phyloP scores from a whole-genome alignment of 129 eudicot species.

The Oenanthe sinensis region DNA sequence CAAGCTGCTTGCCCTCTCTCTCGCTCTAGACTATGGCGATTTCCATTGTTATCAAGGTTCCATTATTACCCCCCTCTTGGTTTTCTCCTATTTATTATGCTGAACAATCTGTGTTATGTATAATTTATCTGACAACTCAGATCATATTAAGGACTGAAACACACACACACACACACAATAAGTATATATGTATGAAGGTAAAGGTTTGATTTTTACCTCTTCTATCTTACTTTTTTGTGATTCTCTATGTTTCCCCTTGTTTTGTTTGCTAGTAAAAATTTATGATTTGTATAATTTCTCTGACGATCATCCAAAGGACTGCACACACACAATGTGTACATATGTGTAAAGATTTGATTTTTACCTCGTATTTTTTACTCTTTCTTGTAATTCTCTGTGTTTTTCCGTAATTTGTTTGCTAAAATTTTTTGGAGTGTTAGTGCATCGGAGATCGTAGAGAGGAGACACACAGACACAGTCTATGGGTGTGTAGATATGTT shows the following conservation, averaged over 20 bases:
- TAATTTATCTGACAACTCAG: too few species aligned
- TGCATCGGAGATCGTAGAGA: background rate
- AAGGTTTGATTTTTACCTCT: background rate
- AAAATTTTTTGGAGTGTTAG: background rate
- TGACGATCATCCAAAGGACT: too few species aligned
- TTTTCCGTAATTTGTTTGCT: background rate
- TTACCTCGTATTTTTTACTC: background rate
- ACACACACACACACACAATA: background rate
- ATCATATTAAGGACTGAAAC: background rate
- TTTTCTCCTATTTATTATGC: too few species aligned
- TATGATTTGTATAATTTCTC: background rate
- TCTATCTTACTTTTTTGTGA: background rate
- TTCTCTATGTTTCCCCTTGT: background rate
- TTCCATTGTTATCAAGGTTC: conserved; percentile 43
- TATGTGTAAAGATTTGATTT: background rate
- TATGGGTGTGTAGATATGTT: background rate
- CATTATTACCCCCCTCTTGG: background rate
- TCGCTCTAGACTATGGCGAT: conserved; percentile 30
- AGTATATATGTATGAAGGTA: background rate
- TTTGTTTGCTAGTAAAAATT: background rate
- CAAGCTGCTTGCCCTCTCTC: background rate
- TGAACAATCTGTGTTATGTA: too few species aligned
- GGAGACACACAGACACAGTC: background rate
- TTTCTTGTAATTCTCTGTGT: background rate
- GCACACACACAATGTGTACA: too few species aligned